phyloP scores from a whole-genome alignment of 2,329 filamentous ascomycete genomes.

The Cercospora janseana region DNA sequence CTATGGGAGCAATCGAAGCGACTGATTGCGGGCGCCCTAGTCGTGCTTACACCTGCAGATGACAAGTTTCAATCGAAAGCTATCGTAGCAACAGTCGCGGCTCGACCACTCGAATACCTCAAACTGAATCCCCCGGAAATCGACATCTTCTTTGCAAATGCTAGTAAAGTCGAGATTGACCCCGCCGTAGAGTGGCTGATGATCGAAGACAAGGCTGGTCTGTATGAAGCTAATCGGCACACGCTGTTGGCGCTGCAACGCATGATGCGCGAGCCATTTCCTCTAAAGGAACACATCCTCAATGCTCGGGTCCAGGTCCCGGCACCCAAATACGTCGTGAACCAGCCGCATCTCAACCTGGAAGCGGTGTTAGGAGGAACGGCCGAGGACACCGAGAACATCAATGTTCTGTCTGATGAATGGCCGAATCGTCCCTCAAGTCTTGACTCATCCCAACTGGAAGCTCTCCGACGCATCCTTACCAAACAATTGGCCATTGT shows the following conservation, averaged over 20 bases:
- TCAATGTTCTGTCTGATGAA: slow-evolving; percentile 54
- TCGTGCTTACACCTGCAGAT: slow-evolving; percentile 53
- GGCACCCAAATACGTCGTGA: slow-evolving; percentile 53
- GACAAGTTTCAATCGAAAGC: slow-evolving; percentile 67
- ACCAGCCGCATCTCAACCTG: slow-evolving; percentile 53
- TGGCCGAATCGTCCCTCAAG: slow-evolving; percentile 53
- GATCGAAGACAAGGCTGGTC: slow-evolving; percentile 71
- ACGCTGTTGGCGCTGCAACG: slow-evolving; percentile 71
- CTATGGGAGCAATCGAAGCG: slow-evolving; percentile 64
- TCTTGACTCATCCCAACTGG: slow-evolving; percentile 69
- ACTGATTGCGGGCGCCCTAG: slow-evolving; percentile 54
- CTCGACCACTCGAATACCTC: slow-evolving; percentile 62
- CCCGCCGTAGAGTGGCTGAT: slow-evolving; percentile 70
- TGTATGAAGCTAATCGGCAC: slow-evolving; percentile 74
- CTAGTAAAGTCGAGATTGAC: slow-evolving; percentile 64
- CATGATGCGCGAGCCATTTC: slow-evolving; percentile 57
- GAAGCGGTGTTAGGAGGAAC: slow-evolving; percentile 32
- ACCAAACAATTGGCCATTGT: slow-evolving; percentile 71
- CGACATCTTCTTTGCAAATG: slow-evolving; percentile 68
- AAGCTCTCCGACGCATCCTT: slow-evolving; percentile 67
- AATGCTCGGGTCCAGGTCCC: slow-evolving; percentile 47
- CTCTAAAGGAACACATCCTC: slow-evolving; percentile 62
- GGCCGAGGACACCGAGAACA: slow-evolving; percentile 42
- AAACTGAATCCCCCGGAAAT: slow-evolving; percentile 67
- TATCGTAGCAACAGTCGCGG: slow-evolving; percentile 69